A percentile compares a stretch with the other conserved stretches of the same genome.
Evolutionary conservation across 495 filamentous ascomycete species (phyloP).

Genomic region (Daldinia caldariorum): DNA sequence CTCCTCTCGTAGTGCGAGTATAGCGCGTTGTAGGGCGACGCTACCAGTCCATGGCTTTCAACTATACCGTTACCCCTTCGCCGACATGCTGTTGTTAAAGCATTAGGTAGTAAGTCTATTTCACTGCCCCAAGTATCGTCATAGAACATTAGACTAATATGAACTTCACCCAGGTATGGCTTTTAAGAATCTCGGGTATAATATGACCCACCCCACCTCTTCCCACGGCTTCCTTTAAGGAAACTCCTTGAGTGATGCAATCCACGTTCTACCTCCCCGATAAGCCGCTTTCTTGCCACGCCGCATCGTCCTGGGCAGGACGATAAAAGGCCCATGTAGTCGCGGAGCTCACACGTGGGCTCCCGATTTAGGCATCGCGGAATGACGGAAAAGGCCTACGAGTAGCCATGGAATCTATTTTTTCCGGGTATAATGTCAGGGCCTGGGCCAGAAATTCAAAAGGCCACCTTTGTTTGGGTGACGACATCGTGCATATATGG

Average conservation of each 20-base stretch:
- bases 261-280: neutral
- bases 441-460: slow-evolving; percentile 31
- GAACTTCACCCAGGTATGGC: neutral
- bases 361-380: slow-evolving; percentile 35
- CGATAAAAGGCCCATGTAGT: slow-evolving; percentile 39
- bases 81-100: neutral
- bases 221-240: neutral
- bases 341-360: slow-evolving; percentile 15
- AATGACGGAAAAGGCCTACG: slow-evolving; percentile 36
- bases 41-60: neutral
- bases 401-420: slow-evolving; percentile 18
- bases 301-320: slow-evolving; percentile 42
- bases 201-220: neutral
- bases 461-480: slow-evolving; percentile 6
- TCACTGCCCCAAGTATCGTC: neutral
- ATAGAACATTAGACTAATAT: neutral
- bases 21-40: neutral
- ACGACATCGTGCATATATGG: slow-evolving; percentile 27
- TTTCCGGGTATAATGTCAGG: slow-evolving; percentile 22
- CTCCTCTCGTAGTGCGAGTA: neutral
- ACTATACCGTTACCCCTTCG: too few relatives aligned
- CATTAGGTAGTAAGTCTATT: neutral
- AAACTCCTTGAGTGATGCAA: neutral
- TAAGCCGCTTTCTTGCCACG: neutral
- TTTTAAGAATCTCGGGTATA: neutral